Evolutionary conservation across 441 rosid genomes (phyloP), one percentile per base, ranked within the genome.

Genomic region (Omphalea diandra): DNA sequence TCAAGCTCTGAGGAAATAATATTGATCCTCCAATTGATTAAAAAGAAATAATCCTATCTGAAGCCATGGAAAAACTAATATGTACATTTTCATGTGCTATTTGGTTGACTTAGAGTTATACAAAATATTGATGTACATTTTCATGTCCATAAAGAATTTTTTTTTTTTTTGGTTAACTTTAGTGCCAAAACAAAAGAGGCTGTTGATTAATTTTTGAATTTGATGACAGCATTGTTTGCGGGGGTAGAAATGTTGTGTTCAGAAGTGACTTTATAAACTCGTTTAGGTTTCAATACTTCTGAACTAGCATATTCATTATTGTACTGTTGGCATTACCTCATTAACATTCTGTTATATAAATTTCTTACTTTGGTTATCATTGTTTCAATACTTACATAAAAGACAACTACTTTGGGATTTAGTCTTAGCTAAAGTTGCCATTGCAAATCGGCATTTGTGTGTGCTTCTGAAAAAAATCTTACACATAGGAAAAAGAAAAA

Each of bases 401-500:
- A 11, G 65, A 38, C 43, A 22, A 35, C 32, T 50, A 33, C 2
- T 50, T 44, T 33, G 20, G 17, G 20, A 9, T 2, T 20, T 33
- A 20, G 11, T 49, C n/a, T 65, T 27, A 50, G 46, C 22, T 50
- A 36, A 31, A 18, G 29, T 15, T 62, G 9, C n/a, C 29, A 33
- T 44, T 35, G 73, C 10, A 63, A n/a, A 62, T 63, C 47, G 47
- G 49, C 47, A 47, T 22, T 27, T 33, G 22, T 40, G 18, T 33
- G 24, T 59, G 43, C 44, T 44, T 57, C 20, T 15, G 7, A 44
- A 26, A 59, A n/a, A 63, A 55, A 12, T 29, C 24, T 41, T 41
- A 10, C 32, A 7, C 3, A 49, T 35, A 56, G 46, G 46, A 15
- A 57, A 71, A 73, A 56, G 46, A 43, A 15, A 57, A 71, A 73